Evolutionary conservation across 2,329 filamentous ascomycete species (phyloP).

Genomic region (Cytospora piceicola): DNA sequence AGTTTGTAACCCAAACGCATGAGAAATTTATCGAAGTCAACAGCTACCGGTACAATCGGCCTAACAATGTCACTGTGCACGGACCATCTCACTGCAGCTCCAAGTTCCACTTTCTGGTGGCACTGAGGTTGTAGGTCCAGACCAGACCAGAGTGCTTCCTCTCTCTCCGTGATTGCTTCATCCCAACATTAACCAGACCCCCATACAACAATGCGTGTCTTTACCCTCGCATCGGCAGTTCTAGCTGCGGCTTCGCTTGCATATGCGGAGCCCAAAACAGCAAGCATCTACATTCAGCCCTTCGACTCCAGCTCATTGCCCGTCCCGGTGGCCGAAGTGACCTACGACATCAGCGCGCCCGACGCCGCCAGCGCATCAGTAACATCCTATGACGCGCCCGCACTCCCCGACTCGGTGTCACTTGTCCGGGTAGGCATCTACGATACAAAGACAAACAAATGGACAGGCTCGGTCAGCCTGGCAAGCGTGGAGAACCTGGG

Average conservation of each 20-base stretch:
- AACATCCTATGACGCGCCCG: slow-evolving; percentile 60
- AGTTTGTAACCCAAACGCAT: background rate
- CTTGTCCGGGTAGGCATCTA: slow-evolving; percentile 64
- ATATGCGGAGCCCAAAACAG: slow-evolving; percentile 48
- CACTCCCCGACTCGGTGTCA: slow-evolving; percentile 49
- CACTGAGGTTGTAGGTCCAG: background rate
- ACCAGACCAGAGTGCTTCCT: background rate
- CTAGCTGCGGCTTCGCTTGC: slow-evolving; percentile 49
- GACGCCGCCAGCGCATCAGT: slow-evolving; percentile 50
- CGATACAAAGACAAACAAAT: slow-evolving; percentile 50
- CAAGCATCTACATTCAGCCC: slow-evolving; percentile 59
- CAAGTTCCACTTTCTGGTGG: background rate
- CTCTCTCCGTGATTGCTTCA: background rate
- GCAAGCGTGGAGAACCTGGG: slow-evolving; percentile 60
- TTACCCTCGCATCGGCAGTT: slow-evolving; percentile 33
- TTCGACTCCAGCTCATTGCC: slow-evolving; percentile 44
- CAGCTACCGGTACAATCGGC: background rate
- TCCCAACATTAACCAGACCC: background rate
- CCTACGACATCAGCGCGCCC: slow-evolving; percentile 51
- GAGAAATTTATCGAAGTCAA: background rate
- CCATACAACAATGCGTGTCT: slow-evolving; percentile 31
- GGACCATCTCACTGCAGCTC: background rate
- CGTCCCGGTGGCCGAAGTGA: slow-evolving; percentile 58
- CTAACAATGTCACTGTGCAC: background rate
- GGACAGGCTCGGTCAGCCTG: slow-evolving; percentile 60